Conservation (phyloP, 208 protist genomes). For the Crithidia mellificae region DNA sequence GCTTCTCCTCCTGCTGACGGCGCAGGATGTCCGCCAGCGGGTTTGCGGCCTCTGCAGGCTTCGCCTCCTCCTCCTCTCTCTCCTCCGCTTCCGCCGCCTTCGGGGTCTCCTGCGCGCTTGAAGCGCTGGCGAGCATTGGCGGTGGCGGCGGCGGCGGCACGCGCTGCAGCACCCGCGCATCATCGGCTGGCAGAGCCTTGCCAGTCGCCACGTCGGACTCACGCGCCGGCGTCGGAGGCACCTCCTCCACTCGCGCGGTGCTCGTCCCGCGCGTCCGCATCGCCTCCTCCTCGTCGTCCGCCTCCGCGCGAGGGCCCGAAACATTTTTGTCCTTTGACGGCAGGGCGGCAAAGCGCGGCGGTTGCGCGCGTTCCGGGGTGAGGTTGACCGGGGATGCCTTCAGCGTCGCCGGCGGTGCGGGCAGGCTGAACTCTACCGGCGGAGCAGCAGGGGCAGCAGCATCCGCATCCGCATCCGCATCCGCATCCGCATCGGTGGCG, state of each 20-base stretch:
- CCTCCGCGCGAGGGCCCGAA: too few species aligned
- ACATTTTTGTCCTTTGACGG: background rate
- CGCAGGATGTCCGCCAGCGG: conserved; percentile 18
- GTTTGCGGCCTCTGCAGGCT: conserved; percentile 6
- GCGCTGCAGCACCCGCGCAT: conserved; percentile 33
- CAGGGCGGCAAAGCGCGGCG: conserved; percentile 12
- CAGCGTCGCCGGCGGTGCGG: background rate
- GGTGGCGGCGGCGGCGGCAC: conserved; percentile 30
- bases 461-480: too few species aligned
- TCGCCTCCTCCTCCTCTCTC: conserved; percentile 1
- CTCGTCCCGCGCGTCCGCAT: conserved; percentile 16
- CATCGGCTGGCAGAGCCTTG: conserved; percentile 26
- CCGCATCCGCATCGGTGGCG: too few species aligned
- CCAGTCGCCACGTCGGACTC: conserved; percentile 6
- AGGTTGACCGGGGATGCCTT: conserved; percentile 5
- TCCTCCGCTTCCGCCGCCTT: background rate
- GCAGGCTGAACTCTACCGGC: background rate
- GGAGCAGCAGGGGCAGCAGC: too few species aligned
- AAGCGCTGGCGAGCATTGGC: background rate
- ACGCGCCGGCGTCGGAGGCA: conserved; percentile 26
- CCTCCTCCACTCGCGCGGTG: conserved; percentile 37
- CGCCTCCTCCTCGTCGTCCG: conserved; percentile 12
- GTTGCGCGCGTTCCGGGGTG: conserved; percentile 24
- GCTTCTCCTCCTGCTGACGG: conserved; percentile 22
- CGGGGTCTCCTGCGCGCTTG: background rate